Percentiles rank a stretch among this genome's conserved stretches.
These are phyloP conservation scores for Trichoderma polysporum DNA, from an alignment of 2,329 filamentous ascomycete species.

Conservation along the genomic window DNA sequence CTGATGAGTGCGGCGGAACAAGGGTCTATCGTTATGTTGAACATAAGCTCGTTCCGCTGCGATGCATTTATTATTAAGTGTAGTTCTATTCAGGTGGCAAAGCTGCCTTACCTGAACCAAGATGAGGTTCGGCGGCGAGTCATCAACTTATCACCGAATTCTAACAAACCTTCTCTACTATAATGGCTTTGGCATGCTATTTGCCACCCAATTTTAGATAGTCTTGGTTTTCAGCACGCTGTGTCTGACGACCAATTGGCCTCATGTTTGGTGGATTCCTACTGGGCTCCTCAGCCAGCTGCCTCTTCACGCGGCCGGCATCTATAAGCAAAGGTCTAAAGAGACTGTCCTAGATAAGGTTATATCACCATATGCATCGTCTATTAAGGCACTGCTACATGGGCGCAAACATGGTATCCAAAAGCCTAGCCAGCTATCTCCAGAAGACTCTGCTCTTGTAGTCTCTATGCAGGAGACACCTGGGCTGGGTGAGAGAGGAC, in stretches of 20 bases:
- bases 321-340: constrained; percentile 25
- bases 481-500: too few relatives aligned
- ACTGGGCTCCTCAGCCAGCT: constrained; percentile 33
- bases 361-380: constrained; percentile 41
- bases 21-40: background rate
- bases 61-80: background rate
- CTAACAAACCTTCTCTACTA: background rate
- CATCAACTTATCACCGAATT: too few relatives aligned
- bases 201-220: background rate
- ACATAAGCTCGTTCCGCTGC: background rate
- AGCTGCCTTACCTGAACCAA: too few relatives aligned
- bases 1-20: background rate
- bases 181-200: background rate
- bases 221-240: background rate
- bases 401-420: background rate
- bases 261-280: constrained; percentile 38
- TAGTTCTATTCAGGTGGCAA: background rate
- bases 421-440: background rate
- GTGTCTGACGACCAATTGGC: constrained; percentile 23
- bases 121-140: too few relatives aligned
- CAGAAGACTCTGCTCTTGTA: too few relatives aligned
- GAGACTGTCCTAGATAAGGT: constrained; percentile 36
- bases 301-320: constrained; percentile 38
- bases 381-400: constrained; percentile 30
- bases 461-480: too few relatives aligned